phyloP scores from a whole-genome alignment of 306 rosid species.

The Prunus dulcis region DNA sequence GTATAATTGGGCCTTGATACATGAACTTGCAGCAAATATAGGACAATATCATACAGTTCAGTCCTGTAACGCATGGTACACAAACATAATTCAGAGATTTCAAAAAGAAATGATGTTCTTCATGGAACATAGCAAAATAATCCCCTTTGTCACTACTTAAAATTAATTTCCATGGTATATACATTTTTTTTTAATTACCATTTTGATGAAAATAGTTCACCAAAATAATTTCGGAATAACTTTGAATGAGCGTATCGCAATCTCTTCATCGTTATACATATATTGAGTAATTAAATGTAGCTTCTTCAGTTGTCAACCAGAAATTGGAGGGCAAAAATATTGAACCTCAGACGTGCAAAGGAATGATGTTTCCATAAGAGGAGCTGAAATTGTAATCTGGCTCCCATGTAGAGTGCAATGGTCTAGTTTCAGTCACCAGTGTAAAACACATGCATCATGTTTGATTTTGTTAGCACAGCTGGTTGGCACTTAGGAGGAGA shows the following conservation, averaged over 20 bases:
- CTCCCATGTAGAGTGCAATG: not conserved
- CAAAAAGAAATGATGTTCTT: not conserved
- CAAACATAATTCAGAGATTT: too few relatives aligned
- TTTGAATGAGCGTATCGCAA: too few relatives aligned
- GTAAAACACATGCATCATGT: not conserved
- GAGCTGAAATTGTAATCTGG: not conserved
- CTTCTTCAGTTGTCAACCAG: not conserved
- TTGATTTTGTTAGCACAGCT: not conserved
- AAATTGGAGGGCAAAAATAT: not conserved
- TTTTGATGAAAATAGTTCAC: not conserved
- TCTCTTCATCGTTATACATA: not conserved
- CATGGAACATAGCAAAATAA: not conserved
- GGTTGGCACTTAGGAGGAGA: conserved; percentile 1
- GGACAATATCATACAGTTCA: too few relatives aligned
- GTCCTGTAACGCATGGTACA: too few relatives aligned
- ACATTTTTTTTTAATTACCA: not conserved
- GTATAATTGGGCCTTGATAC: too few relatives aligned
- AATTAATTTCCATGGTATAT: not conserved
- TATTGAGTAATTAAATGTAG: not conserved
- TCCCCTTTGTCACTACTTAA: not conserved
- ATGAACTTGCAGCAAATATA: too few relatives aligned
- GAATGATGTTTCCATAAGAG: not conserved
- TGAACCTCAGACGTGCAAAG: not conserved
- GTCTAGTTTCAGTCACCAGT: conserved; percentile 1
- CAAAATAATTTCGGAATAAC: not conserved